Evolutionary conservation across 805 yeast genomes (phyloP), one percentile per base, ranked within the genome.

Genomic region (Saturnispora hagleri): DNA sequence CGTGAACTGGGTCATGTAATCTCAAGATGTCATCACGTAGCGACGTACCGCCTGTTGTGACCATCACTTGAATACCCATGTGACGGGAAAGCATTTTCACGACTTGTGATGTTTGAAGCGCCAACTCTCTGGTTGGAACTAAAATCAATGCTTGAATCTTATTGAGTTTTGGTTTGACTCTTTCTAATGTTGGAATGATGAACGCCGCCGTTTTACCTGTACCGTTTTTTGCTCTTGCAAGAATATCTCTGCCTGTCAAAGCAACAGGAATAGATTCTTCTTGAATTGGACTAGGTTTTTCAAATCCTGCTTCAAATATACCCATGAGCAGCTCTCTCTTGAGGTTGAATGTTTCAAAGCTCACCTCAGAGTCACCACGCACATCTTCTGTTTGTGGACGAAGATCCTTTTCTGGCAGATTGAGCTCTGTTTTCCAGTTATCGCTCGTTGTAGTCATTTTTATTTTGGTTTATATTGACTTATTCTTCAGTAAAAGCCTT

Each of bases 191-290:
- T 48, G 99, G 99, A 58, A 93, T 91, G 47, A 89, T 84, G 68
- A 93, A 93, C 6, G 99, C 95, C 1, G 98, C 99, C 8, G 99
- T 93, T 67, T 93, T 93, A 62, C 99, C 99, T 1, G 99, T 93
- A 57, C 99, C 99, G 70, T 93, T 93, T 68, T 93, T 93, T 43
- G 99, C 98, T 72, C 99, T 81, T 15, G 99, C 99, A 57, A 93
- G 77, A 54, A 93, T 86, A 69, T 93, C 99, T 71, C 96, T 82
- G 49, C 98, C 98, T 51, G 93, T 84, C 44, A 93, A 76, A 0
- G 97, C 97, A 63, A 89, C 88, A 2, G 99, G 99, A 53, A 93
- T 93, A 7, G 96, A 81, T 68, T 90, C 98, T 70, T 91, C 97
- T 70, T 93, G 99, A 65, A 93, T 89, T 18, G 99, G 99, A 31